phyloP scores from a whole-genome alignment of 2,329 filamentous ascomycete species.

The Aspergillus quadricinctus region DNA sequence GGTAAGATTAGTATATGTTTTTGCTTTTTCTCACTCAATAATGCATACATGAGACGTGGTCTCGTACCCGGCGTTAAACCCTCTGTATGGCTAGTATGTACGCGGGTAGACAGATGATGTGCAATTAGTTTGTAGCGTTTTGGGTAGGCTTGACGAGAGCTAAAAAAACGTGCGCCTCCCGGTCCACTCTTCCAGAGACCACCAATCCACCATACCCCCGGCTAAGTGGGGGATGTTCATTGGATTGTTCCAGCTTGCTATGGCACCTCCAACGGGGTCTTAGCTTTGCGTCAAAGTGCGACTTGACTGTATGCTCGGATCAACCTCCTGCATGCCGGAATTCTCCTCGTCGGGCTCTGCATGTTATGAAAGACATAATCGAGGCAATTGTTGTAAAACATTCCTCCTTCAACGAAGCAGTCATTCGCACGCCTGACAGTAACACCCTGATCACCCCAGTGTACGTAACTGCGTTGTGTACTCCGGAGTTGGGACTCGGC shows the following conservation, averaged over 20 bases:
- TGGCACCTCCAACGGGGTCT: not conserved
- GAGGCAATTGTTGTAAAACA: not conserved
- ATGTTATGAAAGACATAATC: not conserved
- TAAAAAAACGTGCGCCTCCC: conserved; percentile 14
- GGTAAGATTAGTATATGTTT: conserved; percentile 5
- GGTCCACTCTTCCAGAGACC: not conserved
- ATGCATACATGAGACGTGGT: not conserved
- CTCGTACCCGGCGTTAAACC: not conserved
- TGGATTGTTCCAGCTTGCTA: conserved; percentile 2
- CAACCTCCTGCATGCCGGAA: not conserved
- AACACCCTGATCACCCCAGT: not conserved
- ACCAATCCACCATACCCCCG: conserved; percentile 1
- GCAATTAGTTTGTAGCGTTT: conserved; percentile 11
- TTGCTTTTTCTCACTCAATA: not conserved
- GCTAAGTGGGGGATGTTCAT: conserved; percentile 7
- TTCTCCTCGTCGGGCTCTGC: not conserved
- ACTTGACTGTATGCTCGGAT: not conserved
- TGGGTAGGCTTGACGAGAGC: conserved; percentile 17
- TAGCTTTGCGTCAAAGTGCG: not conserved
- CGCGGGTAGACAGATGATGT: conserved; percentile 7
- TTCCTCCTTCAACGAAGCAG: not conserved
- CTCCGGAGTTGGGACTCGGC: conserved; percentile 11
- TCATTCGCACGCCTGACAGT: not conserved
- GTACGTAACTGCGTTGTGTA: not conserved
- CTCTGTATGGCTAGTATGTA: not conserved